Evolutionary conservation across 2,329 filamentous ascomycete genomes (phyloP), one percentile per base, ranked within the genome.

Genomic region (Pseudomassariella vexata): DNA sequence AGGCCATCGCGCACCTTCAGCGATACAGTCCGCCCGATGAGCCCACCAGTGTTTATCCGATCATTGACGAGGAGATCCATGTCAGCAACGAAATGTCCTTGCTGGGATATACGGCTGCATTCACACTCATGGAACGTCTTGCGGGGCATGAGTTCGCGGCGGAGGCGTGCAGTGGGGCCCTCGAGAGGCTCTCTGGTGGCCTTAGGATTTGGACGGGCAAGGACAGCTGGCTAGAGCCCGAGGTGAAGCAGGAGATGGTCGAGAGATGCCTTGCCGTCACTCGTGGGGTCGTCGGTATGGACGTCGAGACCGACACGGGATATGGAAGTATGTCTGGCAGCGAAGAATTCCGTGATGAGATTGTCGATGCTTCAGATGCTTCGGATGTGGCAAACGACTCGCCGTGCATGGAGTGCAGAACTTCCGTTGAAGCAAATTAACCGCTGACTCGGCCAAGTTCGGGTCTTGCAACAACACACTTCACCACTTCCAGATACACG

Each of bases 181-280:
- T 82, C 5, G 76, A 81, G 52, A 63, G 63, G 19, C 57, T 82
- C 10, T 71, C 76, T 1, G 76, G 69, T 5, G 66, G 59, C 11
- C 56, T 82, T 28, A 64, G 78, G 17, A 66, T 77, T 23, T 82
- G 78, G 78, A 70, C 65, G 3, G 73, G 71, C 14, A 68, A 67
- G 28, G 64, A 63, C 34, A 66, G 64, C 30, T 71, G 68, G 2
- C 55, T 81, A n/a, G 59, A 63, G 12, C 57, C 60, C 2, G 61
- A 66, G 10, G 54, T 74, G n/a, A 68, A 73, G 36, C 63, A 65
- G 35, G 60, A 62, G 40, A 65, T 79, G 44, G 68, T 80, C 4
- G 65, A 73, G 30, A 62, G 65, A 31, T 81, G 76, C 38, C 52
- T 80, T 12, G 47, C 54, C 9, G 65, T 80, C 21, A 75, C 70